Base-by-base conservation (phyloP, 2,329 filamentous ascomycete species). In the Aureobasidium sp. region DNA sequence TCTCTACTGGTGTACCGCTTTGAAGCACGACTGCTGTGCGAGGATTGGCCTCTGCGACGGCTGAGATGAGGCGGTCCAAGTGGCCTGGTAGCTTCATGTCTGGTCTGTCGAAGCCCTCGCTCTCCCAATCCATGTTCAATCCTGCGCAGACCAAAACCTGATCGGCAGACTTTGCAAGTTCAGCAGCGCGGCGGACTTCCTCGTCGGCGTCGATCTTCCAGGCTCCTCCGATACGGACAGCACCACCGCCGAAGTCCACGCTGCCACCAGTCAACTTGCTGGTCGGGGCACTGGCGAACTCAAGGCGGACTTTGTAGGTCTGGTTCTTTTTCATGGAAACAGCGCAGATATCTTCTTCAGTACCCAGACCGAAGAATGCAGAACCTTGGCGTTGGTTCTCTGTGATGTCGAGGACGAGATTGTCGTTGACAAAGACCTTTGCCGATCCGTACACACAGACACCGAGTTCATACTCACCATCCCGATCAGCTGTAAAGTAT, bases 91-190 rank as follows among this genome's bases (percentile, higher is more conserved):
- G 75, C 64, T 84, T 80, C 79, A 85, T 84, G 61, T 78, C 80
- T 62, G 79, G 76, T 51, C 87, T 81, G 69, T 89, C 87, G 42
- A 83, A 79, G 36, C 87, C 87, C 71, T 90, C 87, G 1, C 86
- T 88, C 70, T 90, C 87, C 87, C 87, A 90, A 70, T 90, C 87
- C 6, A 83, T 83, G 69, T 91, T 92, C 52, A 94, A 81, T 1
- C 90, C 90, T 1, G 86, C 87, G 70, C 89, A 89, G 60, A 94
- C 79, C 64, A 94, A 81, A 52, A 92, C 90, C 70, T 92, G 87
- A 62, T 93, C 89, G 1, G 87, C 86, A 45, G 83, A 80, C 70
- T 81, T 82, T 34, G 90, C 90, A 7, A 88, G 78, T 31, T 82
- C 78, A 1, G 88, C 87, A 0, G 90, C 89, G 64, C 85, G 80